Evolutionary conservation across 257 asterid species (phyloP), one percentile per base, ranked within the genome.

Genomic region (Cordia subcordata): DNA sequence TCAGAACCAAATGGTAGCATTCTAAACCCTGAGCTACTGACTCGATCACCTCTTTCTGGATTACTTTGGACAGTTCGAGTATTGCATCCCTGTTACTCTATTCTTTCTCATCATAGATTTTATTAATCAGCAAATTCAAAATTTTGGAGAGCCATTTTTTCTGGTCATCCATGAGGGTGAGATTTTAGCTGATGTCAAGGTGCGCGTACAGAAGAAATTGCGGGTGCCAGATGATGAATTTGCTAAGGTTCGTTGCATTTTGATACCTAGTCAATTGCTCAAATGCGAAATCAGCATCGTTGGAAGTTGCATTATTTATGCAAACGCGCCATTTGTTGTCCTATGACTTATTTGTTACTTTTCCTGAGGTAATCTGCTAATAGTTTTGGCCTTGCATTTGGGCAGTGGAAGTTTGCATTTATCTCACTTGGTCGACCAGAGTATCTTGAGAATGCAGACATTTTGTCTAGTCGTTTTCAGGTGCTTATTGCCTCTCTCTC

Each of bases 381-480:
- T 27, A 27, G 4, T 27, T 3, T 23, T 11, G 51, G 49, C 49
- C 5, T 47, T 21, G 62, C 16, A 52, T 61, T 58, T 60, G 76
- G 47, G 57, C 81, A 82, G 90, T 82, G 90, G 90, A 82, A 72
- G 61, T 82, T 82, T 72, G 90, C 90, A 55, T 71, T 73, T 37
- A 51, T 82, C 60, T 70, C 81, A 42, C 77, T 72, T 55, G 82
- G 75, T 54, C 79, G 72, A 50, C 74, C 75, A 18, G 84, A 79
- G 72, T 79, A 77, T 77, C 86, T 79, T 42, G 74, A 82, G 58
- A 81, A 82, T 72, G 44, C 80, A 40, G 84, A 82, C 44, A 70
- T 72, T 35, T 60, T 76, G 72, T 82, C 77, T 68, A 60, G 68
- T 72, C 75, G 68, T 70, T 79, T 82, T 65, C 82, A 82, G 89